Percentiles rank a stretch among this genome's conserved stretches.
These are phyloP conservation scores for Penicillium turbatum DNA, from an alignment of 495 filamentous ascomycete species.

Conservation along the genomic window DNA sequence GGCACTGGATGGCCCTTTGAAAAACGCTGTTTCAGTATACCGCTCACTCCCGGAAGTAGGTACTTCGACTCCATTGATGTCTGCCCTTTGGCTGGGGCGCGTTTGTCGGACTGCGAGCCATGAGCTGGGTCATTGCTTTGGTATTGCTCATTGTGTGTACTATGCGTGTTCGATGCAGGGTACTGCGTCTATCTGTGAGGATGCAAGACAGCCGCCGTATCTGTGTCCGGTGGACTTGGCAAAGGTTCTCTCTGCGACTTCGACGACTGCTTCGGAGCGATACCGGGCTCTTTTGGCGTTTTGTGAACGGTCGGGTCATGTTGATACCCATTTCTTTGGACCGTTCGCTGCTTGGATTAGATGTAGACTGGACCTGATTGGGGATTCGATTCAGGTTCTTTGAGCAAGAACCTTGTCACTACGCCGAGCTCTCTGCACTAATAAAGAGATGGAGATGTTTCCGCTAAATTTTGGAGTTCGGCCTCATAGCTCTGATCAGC, in stretches of 20 bases:
- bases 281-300: slow-evolving; percentile 43
- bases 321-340: slow-evolving; percentile 10
- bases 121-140: slow-evolving; percentile 65
- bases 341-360: slow-evolving; percentile 26
- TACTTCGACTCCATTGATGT: neutral
- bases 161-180: slow-evolving; percentile 70
- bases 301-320: slow-evolving; percentile 29
- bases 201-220: slow-evolving; percentile 62
- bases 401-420: neutral
- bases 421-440: too few relatives aligned
- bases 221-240: slow-evolving; percentile 59
- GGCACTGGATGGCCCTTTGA: neutral
- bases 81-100: slow-evolving; percentile 51
- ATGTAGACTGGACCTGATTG: neutral
- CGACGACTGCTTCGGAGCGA: slow-evolving; percentile 24
- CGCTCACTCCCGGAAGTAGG: neutral
- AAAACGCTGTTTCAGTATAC: slow-evolving; percentile 9
- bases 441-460: neutral
- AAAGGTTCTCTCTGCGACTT: slow-evolving; percentile 47
- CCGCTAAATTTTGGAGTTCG: neutral
- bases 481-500: too few relatives aligned
- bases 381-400: neutral
- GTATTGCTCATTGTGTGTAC: slow-evolving; percentile 61
- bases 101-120: slow-evolving; percentile 56
- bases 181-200: slow-evolving; percentile 56